These are phyloP conservation scores for Neurospora sp. DNA, from an alignment of 495 filamentous ascomycete species.

Conservation along the genomic window DNA sequence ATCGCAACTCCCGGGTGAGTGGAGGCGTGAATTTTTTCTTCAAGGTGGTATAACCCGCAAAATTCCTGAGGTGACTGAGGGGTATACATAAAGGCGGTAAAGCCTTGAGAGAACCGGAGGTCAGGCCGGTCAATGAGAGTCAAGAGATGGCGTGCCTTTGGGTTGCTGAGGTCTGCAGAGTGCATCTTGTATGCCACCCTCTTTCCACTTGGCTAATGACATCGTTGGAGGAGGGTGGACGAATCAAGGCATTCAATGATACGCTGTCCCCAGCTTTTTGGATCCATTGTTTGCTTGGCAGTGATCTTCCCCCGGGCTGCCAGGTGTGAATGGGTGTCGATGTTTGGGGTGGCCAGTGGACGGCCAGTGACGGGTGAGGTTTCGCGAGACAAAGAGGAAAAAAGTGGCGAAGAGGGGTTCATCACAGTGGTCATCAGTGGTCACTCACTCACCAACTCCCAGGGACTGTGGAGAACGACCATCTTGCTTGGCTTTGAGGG, in stretches of 20 bases:
- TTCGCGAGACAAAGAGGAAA: not conserved
- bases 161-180: not conserved
- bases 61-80: not conserved
- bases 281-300: not conserved
- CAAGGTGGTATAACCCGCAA: not conserved
- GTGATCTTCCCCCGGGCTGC: not conserved
- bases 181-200: not conserved
- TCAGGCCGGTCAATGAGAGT: not conserved
- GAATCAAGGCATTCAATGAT: not conserved
- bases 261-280: not conserved
- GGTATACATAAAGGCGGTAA: not conserved
- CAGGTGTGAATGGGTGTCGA: not conserved
- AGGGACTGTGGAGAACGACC: not conserved
- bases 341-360: not conserved
- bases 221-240: not conserved
- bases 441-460: not conserved
- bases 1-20: not conserved
- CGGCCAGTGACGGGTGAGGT: not conserved
- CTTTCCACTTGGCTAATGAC: not conserved
- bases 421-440: not conserved
- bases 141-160: not conserved
- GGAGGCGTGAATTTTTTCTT: not conserved
- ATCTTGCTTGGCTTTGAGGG: not conserved
- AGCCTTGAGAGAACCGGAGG: not conserved
- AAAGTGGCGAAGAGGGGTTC: not conserved